Percentiles rank a stretch among this genome's conserved stretches.
Evolutionary conservation across 805 yeast genomes (phyloP).

Genomic region (Lachancea dasiensis): DNA sequence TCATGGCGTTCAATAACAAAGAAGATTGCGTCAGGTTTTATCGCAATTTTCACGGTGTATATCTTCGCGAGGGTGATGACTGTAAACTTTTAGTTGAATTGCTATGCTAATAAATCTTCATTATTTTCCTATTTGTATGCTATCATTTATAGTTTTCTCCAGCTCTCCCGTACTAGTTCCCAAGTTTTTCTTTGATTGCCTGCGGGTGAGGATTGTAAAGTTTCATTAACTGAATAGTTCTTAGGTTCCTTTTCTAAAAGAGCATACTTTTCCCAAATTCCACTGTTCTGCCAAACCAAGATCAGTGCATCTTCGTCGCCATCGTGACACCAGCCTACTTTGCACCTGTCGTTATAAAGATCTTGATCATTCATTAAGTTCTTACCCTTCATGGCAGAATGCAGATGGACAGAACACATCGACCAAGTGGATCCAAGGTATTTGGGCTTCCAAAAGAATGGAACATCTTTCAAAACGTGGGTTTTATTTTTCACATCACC

Average conservation of each 20-base stretch:
- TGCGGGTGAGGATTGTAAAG: slow-evolving; percentile 13
- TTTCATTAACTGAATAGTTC: slow-evolving; percentile 18
- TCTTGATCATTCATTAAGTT: slow-evolving; percentile 20
- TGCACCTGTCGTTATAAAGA: slow-evolving; percentile 25
- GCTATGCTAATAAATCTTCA: slow-evolving; percentile 5
- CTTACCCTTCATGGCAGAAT: slow-evolving; percentile 23
- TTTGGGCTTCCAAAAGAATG: slow-evolving; percentile 39
- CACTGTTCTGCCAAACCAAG: slow-evolving; percentile 65
- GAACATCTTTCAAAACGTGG: slow-evolving; percentile 56
- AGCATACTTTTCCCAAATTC: slow-evolving; percentile 82
- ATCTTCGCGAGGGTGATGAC: slow-evolving; percentile 13
- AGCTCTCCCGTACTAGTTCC: slow-evolving; percentile 62
- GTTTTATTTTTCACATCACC: slow-evolving; percentile 41
- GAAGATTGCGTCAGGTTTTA: slow-evolving; percentile 47
- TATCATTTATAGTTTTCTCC: slow-evolving; percentile 46
- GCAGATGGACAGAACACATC: slow-evolving; percentile 62
- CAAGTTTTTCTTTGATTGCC: slow-evolving; percentile 34
- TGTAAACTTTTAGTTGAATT: slow-evolving; percentile 22
- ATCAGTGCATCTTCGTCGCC: slow-evolving; percentile 56
- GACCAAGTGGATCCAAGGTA: slow-evolving; percentile 88
- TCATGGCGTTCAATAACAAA: slow-evolving; percentile 36
- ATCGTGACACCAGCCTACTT: slow-evolving; percentile 35
- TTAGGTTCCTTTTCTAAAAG: slow-evolving; percentile 46
- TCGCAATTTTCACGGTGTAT: slow-evolving; percentile 44
- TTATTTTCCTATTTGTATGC: slow-evolving; percentile 17